Evolutionary conservation across 2,329 filamentous ascomycete species (phyloP), one percentile per base, ranked within the genome.

Genomic region (Capronia coronata): DNA sequence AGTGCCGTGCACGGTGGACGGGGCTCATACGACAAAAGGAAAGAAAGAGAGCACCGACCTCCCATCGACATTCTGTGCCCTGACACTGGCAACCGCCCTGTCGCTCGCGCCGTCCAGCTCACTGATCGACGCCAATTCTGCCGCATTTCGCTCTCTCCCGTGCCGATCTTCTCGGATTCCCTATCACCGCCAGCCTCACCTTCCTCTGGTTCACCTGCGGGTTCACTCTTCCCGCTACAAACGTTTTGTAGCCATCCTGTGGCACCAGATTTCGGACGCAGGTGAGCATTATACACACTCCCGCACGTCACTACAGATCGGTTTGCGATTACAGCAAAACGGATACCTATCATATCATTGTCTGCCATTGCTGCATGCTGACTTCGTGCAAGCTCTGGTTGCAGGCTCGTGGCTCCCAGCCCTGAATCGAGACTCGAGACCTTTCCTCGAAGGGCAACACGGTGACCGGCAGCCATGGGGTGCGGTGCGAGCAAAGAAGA

Each of bases 401-500:
- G 23, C 18, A 25, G 23, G 27, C 27, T 23, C 32, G 14, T 18
- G 11, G 9, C 30, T n/a, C 13, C 37, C 18, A 44, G 13, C 34
- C 18, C 19, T 7, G 18, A 7, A 23, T 14, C n/a, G 21, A 43
- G 35, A 18, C 37, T 16, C 3, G 22, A 3, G 18, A 34, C 39
- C 29, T 30, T 32, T 30, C 22, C 41, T 29, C 32, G 29, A 7
- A n/a, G n/a, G n/a, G n/a, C 39, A 21, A 35, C n/a, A n/a, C 35
- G 40, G 3, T 57, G 48, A 45, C 61, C 70, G 72, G 75, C 69
- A 84, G 89, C 77, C 65, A 98, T 98, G 93, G 93, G 93, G 83
- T 98, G 93, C 73, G 91, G 91, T 75, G 94, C 96, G 88, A 97
- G 91, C 72, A 95, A 93, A 68, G 93, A 97, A 78, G 93, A 97